phyloP scores from a whole-genome alignment of 805 yeast species.

The Lipomyces sp. region DNA sequence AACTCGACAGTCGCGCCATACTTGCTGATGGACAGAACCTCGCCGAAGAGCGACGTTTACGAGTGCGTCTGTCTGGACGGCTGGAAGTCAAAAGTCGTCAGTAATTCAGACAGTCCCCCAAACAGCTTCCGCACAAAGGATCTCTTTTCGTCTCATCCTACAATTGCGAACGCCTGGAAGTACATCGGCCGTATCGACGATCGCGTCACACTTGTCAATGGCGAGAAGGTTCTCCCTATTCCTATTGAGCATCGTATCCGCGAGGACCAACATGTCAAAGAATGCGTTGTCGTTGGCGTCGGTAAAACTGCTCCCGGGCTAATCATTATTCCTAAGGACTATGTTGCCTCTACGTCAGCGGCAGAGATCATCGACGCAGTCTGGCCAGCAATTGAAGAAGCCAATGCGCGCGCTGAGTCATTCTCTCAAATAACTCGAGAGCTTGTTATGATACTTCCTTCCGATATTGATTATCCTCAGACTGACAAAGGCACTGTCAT shows the following conservation, averaged over 20 bases:
- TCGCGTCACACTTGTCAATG: conserved; percentile 28
- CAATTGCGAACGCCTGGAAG: conserved; percentile 25
- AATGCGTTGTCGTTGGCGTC: conserved; percentile 32
- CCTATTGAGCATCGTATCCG: conserved; percentile 33
- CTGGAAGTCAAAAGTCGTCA: too few relatives aligned
- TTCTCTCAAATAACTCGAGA: conserved; percentile 26
- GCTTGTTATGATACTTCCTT: conserved; percentile 19
- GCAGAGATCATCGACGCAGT: conserved; percentile 21
- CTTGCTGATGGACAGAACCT: too few relatives aligned
- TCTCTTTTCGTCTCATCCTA: conserved; percentile 23
- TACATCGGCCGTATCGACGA: conserved; percentile 31
- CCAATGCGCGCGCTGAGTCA: conserved; percentile 22
- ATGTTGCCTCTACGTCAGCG: conserved; percentile 1
- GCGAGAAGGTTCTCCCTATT: conserved; percentile 31
- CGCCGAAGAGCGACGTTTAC: too few relatives aligned
- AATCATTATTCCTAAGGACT: conserved; percentile 18
- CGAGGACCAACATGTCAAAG: conserved; percentile 19
- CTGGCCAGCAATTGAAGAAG: conserved; percentile 27
- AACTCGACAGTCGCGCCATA: too few relatives aligned
- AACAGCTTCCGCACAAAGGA: conserved; percentile 10
- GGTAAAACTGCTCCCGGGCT: conserved; percentile 24
- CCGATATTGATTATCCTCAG: conserved; percentile 26
- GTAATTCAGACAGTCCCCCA: too few relatives aligned
- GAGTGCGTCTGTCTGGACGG: too few relatives aligned
- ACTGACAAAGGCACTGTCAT: conserved; percentile 34